Percentiles rank a stretch among this genome's conserved stretches.
Evolutionary conservation across 306 rosid genomes (phyloP).

Genomic region (Cicer yamashitae): DNA sequence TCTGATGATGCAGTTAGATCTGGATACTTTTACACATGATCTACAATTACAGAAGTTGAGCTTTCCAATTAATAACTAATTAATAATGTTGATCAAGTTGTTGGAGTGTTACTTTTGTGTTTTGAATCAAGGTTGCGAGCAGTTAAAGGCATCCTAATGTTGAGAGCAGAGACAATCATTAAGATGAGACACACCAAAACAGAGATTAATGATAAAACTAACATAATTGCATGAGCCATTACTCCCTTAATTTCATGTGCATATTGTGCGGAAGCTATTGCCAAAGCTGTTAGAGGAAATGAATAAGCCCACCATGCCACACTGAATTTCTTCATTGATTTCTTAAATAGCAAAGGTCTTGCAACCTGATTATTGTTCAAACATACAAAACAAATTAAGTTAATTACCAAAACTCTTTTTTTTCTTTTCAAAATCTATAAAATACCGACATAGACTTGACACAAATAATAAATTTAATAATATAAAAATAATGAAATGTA

Average conservation of each 20-base stretch:
- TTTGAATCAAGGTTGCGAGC: neutral
- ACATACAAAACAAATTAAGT: neutral
- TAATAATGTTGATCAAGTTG: neutral
- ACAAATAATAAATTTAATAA: too few species aligned
- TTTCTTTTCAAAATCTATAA: neutral
- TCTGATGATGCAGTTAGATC: too few species aligned
- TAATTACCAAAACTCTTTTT: neutral
- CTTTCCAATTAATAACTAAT: neutral
- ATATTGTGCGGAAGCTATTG: conserved; percentile 61
- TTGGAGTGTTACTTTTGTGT: neutral
- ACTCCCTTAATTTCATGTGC: conserved; percentile 56
- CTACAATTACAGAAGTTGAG: neutral
- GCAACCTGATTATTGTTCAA: conserved; percentile 49
- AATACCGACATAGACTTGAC: neutral
- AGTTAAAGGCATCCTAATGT: conserved; percentile 8
- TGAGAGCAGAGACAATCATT: conserved; percentile 42
- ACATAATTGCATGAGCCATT: conserved; percentile 49
- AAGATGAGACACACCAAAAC: conserved; percentile 48
- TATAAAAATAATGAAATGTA: too few species aligned
- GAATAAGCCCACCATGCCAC: conserved; percentile 78
- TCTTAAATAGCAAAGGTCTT: conserved; percentile 64
- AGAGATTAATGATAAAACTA: conserved; percentile 45
- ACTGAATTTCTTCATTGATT: conserved; percentile 60
- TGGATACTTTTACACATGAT: neutral
- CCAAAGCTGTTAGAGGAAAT: conserved; percentile 56